Base-by-base conservation (phyloP, 2,329 filamentous ascomycete genomes). In the Amylocarpus encephaloides region DNA sequence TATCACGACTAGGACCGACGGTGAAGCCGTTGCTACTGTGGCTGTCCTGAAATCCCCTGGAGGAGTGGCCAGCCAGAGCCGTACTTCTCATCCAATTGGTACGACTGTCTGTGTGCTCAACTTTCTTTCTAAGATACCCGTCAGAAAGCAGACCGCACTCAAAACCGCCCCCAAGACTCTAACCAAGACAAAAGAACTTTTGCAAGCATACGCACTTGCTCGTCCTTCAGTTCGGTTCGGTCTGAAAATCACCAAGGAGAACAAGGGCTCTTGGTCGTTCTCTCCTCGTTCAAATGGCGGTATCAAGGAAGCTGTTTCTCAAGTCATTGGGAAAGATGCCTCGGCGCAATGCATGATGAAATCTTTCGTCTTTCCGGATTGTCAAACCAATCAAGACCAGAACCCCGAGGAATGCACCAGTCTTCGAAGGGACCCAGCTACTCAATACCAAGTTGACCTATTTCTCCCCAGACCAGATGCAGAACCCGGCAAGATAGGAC, bases 181-280 rank as follows among this genome's bases (percentile, higher is more conserved):
- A 5, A 66, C 68, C 2, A 79, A 72, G 43, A 77, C 87, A 59
- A 83, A 78, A 57, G 68, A 75, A 15, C 68, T 86, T 16, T 66
- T 91, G 33, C 73, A 79, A 52, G 71, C 77, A 0, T 88, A 88
- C 67, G 83, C 77, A 4, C 70, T 91, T 44, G 80, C 85, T 5
- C 75, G 83, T 56, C 81, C 83, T 6, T 65, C 72, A n/a, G 65
- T 86, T 30, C 80, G 75, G 52, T 69, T 90, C 26, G 72, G 72
- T 2, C 70, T 89, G 48, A 82, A 74, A 51, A 70, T 88, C 2
- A 60, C 78, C 4, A 79, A 80, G 30, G 68, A 66, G 11, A 70
- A 42, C 22, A 75, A 74, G 30, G 68, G 69, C 2, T 72, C 74
- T 22, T 89, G 82, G 77, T 73, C 72, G 2, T 89, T 86, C 64